Base-by-base conservation (phyloP, 192 early-diverging fungal genomes). In the Backusella liffmaniae region DNA sequence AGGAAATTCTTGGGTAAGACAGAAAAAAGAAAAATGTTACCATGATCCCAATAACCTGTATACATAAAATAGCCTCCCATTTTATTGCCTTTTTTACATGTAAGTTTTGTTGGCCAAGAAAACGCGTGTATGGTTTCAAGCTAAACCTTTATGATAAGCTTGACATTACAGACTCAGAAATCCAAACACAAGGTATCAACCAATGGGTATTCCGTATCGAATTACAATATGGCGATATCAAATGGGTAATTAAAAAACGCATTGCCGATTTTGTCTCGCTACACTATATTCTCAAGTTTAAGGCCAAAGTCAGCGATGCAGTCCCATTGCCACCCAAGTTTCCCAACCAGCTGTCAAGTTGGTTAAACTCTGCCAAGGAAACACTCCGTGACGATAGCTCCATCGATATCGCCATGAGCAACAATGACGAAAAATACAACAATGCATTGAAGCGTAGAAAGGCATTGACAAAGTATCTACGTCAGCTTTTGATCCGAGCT, bases 161-260 rank as follows among this genome's bases (percentile, higher is more conserved):
- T 5, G 73, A 66, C n/a, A 74, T 81, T 34, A 75, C 76, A 3
- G 80, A 81, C 73, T 81, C 80, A 32, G 76, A 66, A 59, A 29
- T 77, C n/a, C n/a, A 15, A 62, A 71, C 35, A 30, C 76, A 67
- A 67, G 76, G 66, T 23, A 77, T 77, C 41, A 70, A 74, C 21
- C 80, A 81, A 70, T 81, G 80, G 80, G 62, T 81, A 9, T 81
- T 81, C 42, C 80, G 80, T 4, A 75, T 81, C 4, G 80, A 81
- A 67, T 65, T 81, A 30, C 76, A 90, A 76, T 94, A 94, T 73
- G 93, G 93, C 13, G 92, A 93, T 66, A 80, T 90, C 59, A 92
- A 92, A 79, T 94, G 93, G 93, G 91, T 92, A 16, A 87, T 93
- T 32, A 79, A 85, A 32, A 85, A 89, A 18, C 84, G 88, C 0